Conservation (phyloP, 352 stramenopile genomes). For the Globisporangium irregulare region DNA sequence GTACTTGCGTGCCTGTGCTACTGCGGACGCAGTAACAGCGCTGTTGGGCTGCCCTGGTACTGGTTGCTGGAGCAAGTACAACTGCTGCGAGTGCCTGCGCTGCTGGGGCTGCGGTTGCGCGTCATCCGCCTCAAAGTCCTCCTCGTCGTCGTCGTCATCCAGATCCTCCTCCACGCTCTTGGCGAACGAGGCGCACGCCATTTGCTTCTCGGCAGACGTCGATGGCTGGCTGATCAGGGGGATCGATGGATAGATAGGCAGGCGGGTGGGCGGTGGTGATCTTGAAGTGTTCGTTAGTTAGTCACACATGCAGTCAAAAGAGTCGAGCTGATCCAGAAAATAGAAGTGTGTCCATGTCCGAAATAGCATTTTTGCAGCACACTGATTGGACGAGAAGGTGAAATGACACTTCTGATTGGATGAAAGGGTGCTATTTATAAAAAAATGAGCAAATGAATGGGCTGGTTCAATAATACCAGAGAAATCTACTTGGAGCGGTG, state of each 20-base stretch:
- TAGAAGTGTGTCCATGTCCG: not conserved
- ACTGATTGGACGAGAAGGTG: slow-evolving; percentile 1
- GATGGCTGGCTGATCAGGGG: not conserved
- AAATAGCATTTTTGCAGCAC: not conserved
- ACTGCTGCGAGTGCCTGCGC: not conserved
- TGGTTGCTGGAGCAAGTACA: not conserved
- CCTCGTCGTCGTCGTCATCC: slow-evolving; percentile 19
- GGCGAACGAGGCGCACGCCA: slow-evolving; percentile 9
- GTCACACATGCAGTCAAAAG: not conserved
- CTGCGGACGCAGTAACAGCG: not conserved
- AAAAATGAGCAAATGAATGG: not conserved
- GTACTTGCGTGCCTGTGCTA: slow-evolving; percentile 1
- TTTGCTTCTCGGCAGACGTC: slow-evolving; percentile 1
- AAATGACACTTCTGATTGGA: not conserved
- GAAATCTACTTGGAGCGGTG: slow-evolving; percentile 54
- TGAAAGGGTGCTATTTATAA: slow-evolving; percentile 8
- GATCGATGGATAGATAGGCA: not conserved
- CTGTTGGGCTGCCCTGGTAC: not conserved
- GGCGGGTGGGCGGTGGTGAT: not conserved
- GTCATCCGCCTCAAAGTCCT: slow-evolving; percentile 6
- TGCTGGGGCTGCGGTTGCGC: not conserved
- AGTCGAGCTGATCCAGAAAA: not conserved
- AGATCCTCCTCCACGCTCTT: slow-evolving; percentile 27
- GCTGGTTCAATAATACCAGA: not conserved
- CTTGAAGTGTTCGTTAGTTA: not conserved